Evolutionary conservation across 352 stramenopile species (phyloP), one percentile per base, ranked within the genome.

Genomic region (Pythium rhizo-oryzae): DNA sequence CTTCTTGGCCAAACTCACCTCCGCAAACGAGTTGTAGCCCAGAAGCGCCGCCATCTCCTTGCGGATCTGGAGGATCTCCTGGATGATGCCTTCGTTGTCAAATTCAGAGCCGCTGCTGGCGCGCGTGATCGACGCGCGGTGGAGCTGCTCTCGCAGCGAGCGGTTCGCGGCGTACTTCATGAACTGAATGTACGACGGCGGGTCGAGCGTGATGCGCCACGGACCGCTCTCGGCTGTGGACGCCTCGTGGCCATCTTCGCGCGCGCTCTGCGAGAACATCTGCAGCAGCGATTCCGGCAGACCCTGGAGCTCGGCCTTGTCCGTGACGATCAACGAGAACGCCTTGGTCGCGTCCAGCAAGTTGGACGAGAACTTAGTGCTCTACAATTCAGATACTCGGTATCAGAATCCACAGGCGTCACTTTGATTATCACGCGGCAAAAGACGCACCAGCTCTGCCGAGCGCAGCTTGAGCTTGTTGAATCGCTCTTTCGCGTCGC

Each of bases 321-420:
- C 85, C 0, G 85, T 92, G 13, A 99, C 76, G 18, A 83, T 82
- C 21, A 99, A 76, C 37, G 87, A 87, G 72, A 97, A 99, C 16
- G 84, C 84, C 78, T 99, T 99, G 25, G 97, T 99, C 1, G 93
- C 91, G 74, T 99, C 97, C 41, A 99, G 84, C 39, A 99, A 80
- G 77, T 99, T 99, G 70, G 98, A 99, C 43, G 84, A 92, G 62
- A 99, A 99, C 54, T 96, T 97, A 37, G 92, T 99, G 37, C 84
- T 96, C 87, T 94, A 11, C 25, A 1, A 58, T 8, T 33, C 57
- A 1, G 43, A 2, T 4, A 49, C 43, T 1, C 11, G 43, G n/a
- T n/a, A n/a, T 49, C 1, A 23, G 43, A 49, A 9, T 23, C 11
- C 1, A 15, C 35, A 8, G 13, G 1, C 35, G 8, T 15, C 35